These are phyloP conservation scores for Xylariaceae sp. DNA, from an alignment of 2,329 filamentous ascomycete genomes.

Conservation along the genomic window DNA sequence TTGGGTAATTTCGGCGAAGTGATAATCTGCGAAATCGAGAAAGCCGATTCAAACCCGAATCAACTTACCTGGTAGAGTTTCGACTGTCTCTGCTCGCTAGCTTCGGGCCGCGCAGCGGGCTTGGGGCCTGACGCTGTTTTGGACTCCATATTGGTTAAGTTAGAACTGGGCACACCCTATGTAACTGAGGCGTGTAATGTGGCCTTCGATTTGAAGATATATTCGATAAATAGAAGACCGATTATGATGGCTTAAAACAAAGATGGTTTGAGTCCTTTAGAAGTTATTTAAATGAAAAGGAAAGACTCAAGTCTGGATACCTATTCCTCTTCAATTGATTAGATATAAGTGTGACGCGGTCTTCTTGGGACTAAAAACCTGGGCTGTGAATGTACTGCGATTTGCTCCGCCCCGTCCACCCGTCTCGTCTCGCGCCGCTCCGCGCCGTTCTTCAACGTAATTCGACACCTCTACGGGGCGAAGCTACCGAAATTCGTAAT, in stretches of 20 bases:
- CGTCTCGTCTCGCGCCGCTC: constrained; percentile 18
- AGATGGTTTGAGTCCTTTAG: not conserved
- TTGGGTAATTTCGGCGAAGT: not conserved
- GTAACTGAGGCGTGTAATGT: too few relatives aligned
- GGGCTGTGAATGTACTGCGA: not conserved
- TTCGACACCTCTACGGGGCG: not conserved
- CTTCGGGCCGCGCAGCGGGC: constrained; percentile 4
- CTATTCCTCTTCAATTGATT: constrained; percentile 11
- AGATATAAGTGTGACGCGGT: constrained; percentile 10
- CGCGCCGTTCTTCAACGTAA: constrained; percentile 6
- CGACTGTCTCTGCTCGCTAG: constrained; percentile 15
- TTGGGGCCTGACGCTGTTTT: constrained; percentile 2
- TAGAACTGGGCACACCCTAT: not conserved
- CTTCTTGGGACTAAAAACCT: not conserved
- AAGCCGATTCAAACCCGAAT: not conserved
- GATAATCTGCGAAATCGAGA: not conserved
- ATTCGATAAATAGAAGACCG: not conserved
- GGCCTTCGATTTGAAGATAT: not conserved
- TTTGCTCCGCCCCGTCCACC: constrained; percentile 11
- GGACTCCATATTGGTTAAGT: constrained; percentile 14
- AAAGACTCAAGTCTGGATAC: not conserved
- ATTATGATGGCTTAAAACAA: not conserved
- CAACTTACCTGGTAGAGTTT: constrained; percentile 30
- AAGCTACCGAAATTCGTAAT: constrained; percentile 14
- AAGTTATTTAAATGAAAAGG: not conserved